Evolutionary conservation across 805 yeast genomes (phyloP), one percentile per base, ranked within the genome.

Genomic region (Kodamaea leandrae): DNA sequence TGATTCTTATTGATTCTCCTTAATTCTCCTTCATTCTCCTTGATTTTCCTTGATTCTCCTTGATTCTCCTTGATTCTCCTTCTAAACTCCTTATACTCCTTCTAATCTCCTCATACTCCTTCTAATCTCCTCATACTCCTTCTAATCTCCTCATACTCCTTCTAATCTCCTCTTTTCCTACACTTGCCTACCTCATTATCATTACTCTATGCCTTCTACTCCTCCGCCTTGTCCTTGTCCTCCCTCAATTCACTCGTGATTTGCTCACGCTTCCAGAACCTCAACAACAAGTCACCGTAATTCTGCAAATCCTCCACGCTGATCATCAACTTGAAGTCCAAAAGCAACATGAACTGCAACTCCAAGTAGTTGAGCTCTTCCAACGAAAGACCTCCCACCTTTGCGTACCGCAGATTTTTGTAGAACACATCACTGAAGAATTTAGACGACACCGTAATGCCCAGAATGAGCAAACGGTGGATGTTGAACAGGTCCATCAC

Each of bases 401-500:
- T 86, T 8, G 97, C 96, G 61, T 91, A 91, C 48, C 98, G 76
- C 41, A 93, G 81, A 60, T 91, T 91, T 58, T 91, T 91, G 72
- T 91, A 91, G 57, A 90, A 91, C 36, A 90, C 87, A 63, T 91
- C 98, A 53, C 91, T 82, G 61, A 90, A 90, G 61, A 91, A 91
- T 67, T 93, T 93, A 27, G 96, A 85, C 19, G 96, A 87, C 18
- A 93, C 97, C 0, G 99, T 91, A 45, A 93, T 83, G 4, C 97
- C 98, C 9, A 96, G 85, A 36, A 93, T 91, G 37, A 93, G 86
- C 49, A 93, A 72, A 47, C 99, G 75, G 64, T 93, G 99, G 47
- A 93, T 89, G 60, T 93, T 93, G 64, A 85, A 91, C 43, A 95
- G 84, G 63, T 93, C 98, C 90, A 93, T 87, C 7, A 91, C 96